phyloP scores from a whole-genome alignment of 2,329 filamentous ascomycete species.

The Plenodomus tracheiphilus region DNA sequence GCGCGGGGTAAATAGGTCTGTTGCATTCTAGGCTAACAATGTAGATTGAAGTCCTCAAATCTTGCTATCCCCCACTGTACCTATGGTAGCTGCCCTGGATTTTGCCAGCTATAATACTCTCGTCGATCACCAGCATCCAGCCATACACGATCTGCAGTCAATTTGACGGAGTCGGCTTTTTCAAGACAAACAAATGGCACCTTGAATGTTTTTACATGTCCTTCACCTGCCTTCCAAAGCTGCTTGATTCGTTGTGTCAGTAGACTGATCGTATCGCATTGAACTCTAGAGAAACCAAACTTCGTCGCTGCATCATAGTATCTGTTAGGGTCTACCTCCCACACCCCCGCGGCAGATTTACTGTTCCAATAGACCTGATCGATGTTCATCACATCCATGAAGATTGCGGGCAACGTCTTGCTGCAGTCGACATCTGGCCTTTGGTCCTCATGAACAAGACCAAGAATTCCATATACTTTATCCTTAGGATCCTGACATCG shows the following conservation, averaged over 20 bases:
- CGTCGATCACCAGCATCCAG: neutral
- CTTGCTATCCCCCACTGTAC: neutral
- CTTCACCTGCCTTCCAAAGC: neutral
- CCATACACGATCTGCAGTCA: neutral
- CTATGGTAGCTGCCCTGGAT: neutral
- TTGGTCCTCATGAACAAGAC: constrained; percentile 1
- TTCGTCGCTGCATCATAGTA: neutral
- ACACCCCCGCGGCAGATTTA: no score
- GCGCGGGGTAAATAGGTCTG: no score
- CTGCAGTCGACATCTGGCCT: constrained; percentile 1
- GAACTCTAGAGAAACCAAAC: neutral
- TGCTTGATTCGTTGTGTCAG: neutral
- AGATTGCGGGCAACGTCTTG: constrained; percentile 1
- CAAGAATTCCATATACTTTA: constrained; percentile 8
- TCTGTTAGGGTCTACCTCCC: neutral
- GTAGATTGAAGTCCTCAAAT: neutral
- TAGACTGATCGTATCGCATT: neutral
- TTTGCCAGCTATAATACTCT: neutral
- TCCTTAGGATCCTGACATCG: constrained; percentile 6
- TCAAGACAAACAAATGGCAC: neutral
- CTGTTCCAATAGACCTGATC: neutral
- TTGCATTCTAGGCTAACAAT: no score
- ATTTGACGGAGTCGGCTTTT: neutral
- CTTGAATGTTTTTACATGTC: neutral
- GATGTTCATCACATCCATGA: constrained; percentile 1